Base-by-base conservation (phyloP, 2,329 filamentous ascomycete genomes). In the Ambrosiella cleistominuta region DNA sequence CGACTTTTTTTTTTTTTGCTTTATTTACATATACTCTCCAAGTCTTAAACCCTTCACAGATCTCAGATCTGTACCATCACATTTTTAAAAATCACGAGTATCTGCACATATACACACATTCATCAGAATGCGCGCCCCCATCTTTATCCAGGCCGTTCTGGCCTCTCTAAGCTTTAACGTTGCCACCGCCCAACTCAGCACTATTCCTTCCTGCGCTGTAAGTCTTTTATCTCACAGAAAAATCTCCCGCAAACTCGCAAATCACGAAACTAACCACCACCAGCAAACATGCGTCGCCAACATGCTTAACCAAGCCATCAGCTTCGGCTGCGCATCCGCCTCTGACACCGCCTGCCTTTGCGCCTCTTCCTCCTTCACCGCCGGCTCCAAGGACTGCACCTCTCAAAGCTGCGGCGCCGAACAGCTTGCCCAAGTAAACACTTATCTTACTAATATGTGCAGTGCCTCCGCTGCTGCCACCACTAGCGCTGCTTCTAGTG, bases 351-450 rank as follows among this genome's bases (percentile, higher is more conserved):
- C 65, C 13, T 76, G 74, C 61, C 66, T 76, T 13, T 76, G 74
- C 62, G 63, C 61, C 36, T 68, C 68, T 9, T 57, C 65, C 0
- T 64, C 64, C 17, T 72, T 71, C 57, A 52, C 64, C 36, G 64
- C 64, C 57, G 70, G 70, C n/a, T 66, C 75, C 52, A 64, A 66
- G 19, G 72, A 74, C 54, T 75, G 73, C 59, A 68, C 71, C 39
- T 64, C 63, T 50, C 58, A 64, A 27, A 64, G 65, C 17, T 61
- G 59, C 54, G 62, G 63, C 6, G 50, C 59, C 27, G 65, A 66
- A 11, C 64, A 63, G 3, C 65, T 65, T 5, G 60, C 64, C 35
- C 66, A 69, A 57, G 61, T 70, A 8, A 64, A 65, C 13, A 53
- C 63, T 7, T 68, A 64, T 37, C 64, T 64, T 12, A 58, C 61